phyloP scores from a whole-genome alignment of 2,329 filamentous ascomycete genomes.

The Fusarium drepaniforme region DNA sequence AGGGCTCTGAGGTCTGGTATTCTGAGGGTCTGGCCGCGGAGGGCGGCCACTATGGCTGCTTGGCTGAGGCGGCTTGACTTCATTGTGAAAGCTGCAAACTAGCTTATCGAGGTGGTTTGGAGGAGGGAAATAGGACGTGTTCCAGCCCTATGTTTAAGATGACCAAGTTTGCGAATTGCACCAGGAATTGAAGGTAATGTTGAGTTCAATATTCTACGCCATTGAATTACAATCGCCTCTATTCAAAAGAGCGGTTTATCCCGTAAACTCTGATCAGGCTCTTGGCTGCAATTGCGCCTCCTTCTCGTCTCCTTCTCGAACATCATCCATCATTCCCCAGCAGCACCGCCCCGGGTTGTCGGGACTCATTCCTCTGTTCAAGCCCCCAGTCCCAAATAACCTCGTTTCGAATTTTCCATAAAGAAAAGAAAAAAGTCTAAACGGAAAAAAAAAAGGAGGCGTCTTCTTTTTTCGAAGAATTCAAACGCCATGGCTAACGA shows the following conservation, averaged over 20 bases:
- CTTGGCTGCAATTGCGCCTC: background rate
- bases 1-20: conserved; percentile 43
- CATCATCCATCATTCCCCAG: background rate
- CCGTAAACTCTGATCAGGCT: background rate
- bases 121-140: background rate
- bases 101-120: background rate
- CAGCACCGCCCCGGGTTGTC: background rate
- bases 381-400: background rate
- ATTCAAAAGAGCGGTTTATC: background rate
- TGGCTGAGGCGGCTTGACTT: conserved; percentile 36
- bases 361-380: background rate
- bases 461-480: conserved; percentile 8
- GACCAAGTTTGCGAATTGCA: background rate
- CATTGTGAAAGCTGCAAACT: conserved; percentile 15
- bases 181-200: background rate
- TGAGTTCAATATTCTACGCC: background rate
- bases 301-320: too few relatives aligned
- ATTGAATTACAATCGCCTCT: background rate
- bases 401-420: background rate
- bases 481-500: background rate
- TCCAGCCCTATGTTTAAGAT: background rate
- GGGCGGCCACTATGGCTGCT: conserved; percentile 31
- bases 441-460: background rate
- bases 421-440: background rate
- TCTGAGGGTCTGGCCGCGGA: conserved; percentile 45